A percentile compares a stretch with the other conserved stretches of the same genome.
phyloP scores from a whole-genome alignment of 2,329 filamentous ascomycete genomes.

The Ramularia collo-cygni region DNA sequence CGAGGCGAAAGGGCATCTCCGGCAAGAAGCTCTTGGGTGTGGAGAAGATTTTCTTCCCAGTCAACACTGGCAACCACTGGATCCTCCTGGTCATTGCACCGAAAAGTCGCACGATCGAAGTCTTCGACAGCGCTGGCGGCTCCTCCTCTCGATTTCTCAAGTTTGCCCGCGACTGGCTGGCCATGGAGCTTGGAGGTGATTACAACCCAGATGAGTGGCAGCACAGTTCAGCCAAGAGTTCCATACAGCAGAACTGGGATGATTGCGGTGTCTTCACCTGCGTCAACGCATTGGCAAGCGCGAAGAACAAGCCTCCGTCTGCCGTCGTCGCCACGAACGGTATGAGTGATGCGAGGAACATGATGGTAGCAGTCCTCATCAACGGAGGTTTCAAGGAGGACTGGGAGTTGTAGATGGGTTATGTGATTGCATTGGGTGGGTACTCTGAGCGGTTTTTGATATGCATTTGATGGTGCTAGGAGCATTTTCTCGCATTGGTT shows the following conservation, averaged over 20 bases:
- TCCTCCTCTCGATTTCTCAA: slow-evolving; percentile 22
- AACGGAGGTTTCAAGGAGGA: slow-evolving; percentile 60
- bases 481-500: no score
- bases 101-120: slow-evolving; percentile 53
- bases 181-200: slow-evolving; percentile 48
- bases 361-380: slow-evolving; percentile 59
- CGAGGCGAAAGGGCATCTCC: slow-evolving; percentile 51
- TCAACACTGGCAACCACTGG: slow-evolving; percentile 59
- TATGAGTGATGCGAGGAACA: slow-evolving; percentile 32
- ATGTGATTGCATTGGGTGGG: no score
- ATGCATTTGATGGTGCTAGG: no score
- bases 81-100: slow-evolving; percentile 63
- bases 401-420: slow-evolving; percentile 33
- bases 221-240: slow-evolving; percentile 43
- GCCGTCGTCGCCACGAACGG: slow-evolving; percentile 13
- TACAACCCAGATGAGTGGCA: slow-evolving; percentile 57
- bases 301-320: slow-evolving; percentile 47
- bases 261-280: slow-evolving; percentile 76
- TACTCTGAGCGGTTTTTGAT: no score
- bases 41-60: slow-evolving; percentile 62
- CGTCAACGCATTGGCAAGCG: slow-evolving; percentile 60
- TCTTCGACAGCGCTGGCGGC: slow-evolving; percentile 61
- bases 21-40: slow-evolving; percentile 58
- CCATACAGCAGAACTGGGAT: slow-evolving; percentile 57
- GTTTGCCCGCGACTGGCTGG: slow-evolving; percentile 47